Base-by-base conservation (phyloP, 1,284 basidiomycete species). In the Gymnopus androsaceus region DNA sequence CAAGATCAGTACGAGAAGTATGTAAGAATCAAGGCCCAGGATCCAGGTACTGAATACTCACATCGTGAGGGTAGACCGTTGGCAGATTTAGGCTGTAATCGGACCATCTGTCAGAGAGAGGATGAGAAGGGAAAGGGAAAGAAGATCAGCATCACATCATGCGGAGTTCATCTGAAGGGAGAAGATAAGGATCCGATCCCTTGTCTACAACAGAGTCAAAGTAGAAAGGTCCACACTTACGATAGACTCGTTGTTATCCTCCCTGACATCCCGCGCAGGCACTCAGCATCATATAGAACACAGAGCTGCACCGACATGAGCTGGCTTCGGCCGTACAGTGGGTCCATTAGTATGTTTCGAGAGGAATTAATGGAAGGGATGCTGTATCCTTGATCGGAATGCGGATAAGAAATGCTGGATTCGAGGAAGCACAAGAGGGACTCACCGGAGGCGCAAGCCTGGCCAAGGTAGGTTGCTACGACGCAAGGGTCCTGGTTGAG, bases 251-350 rank as follows among this genome's bases (percentile, higher is more conserved):
- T n/a, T n/a, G n/a, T n/a, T n/a, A 68, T 42, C 63, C 60, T 28
- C 68, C 67, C 55, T 76, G 75, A 59, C 75, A 78, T 28, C 66
- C 66, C 8, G 64, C 72, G 58, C 76, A 78, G 30, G 75, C 75
- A 53, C 74, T 72, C 50, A 75, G 62, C 34, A 76, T 51, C 3
- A 72, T 72, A 55, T 77, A 78, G 1, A 67, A 62, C 6, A 76
- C 72, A 14, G 75, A 72, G 55, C 67, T 76, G 58, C 75, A 76
- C 54, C 67, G 64, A 56, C 75, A 76, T 6, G 60, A 59, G 47
- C 70, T 71, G 23, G 64, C 66, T 44, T 53, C 21, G 21, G 54
- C 33, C 64, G 60, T 15, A 64, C 45, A 7, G 51, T 53, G 25
- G 74, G 74, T 2, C 72, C 72, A 23, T 68, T 38, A 53, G 75